Evolutionary conservation across 305 asterid genomes (phyloP), one percentile per base, ranked within the genome.

Genomic region (Rubia peregrina): DNA sequence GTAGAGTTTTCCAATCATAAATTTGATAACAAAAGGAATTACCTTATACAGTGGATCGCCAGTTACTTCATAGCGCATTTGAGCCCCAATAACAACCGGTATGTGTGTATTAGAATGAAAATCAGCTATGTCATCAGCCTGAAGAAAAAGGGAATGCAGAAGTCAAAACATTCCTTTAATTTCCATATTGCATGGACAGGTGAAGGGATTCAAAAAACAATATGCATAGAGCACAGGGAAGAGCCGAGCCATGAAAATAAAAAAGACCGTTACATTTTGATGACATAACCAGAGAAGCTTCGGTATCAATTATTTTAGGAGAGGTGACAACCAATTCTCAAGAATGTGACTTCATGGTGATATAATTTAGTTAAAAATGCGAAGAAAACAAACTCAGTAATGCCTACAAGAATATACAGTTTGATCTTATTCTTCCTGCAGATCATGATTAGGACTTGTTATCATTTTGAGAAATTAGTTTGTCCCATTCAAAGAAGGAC

Each of bases 41-140:
- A 89, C 98, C 96, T 87, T 91, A 48, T 87, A 91, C 14, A 88
- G 73, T 0, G 90, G 87, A 75, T 93, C 98, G 12, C 97, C 96
- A 3, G 96, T 93, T 70, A 89, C 74, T 77, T 91, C 96, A 72
- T 91, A 93, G 71, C 98, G 96, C 92, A 82, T 86, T 83, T 91
- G 98, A 70, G 97, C 73, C 79, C 98, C 98, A 61, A 91, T 44
- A 56, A 93, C 96, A 61, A 93, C 24, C 8, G 98, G 97, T 76
- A 93, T 91, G 79, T 93, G 98, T 8, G 97, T 93, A 74, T 93
- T 93, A 63, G 92, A 79, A 78, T 91, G 98, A 67, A 88, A 89
- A 5, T 83, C 88, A 59, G 97, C 79, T 77, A 93, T 55, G 71
- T 77, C 86, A 79, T 94, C 97, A 59, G 91, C 96, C 98, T 90